Evolutionary conservation across 345 rosid species (phyloP), one percentile per base, ranked within the genome.

Genomic region (Acer negundo): DNA sequence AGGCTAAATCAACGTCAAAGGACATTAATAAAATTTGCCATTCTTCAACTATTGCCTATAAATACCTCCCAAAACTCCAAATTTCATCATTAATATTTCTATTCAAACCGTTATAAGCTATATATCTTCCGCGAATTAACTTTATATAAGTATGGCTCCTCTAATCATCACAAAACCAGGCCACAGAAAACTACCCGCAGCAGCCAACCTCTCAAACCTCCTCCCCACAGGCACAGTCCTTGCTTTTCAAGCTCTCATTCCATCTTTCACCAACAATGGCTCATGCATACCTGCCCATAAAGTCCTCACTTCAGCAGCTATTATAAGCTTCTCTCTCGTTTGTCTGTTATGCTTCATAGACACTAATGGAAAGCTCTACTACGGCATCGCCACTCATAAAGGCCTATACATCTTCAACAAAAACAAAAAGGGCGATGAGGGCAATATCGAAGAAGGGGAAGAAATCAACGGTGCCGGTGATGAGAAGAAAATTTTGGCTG

Each of bases 211-310:
- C 1, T 91, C 90, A 55, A 86, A 84, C 81, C 82, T 90, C 28
- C 76, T 87, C 2, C 93, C 92, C 9, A 88, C 91, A 7, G 88
- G 91, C 65, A 87, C 91, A 0, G 89, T 85, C 38, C 89, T 88
- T 28, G 73, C 83, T 3, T 88, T 82, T 78, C 83, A 88, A 79
- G 66, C 84, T 7, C 73, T 90, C 19, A 6, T 68, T 15, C 92
- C 93, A 3, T 77, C 86, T 2, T 88, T 88, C 85, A 81, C 96
- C 38, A 86, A 84, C 75, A 70, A 81, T 1, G 92, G 92, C 26
- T 44, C 46, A 0, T 90, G 90, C 65, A 28, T 35, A 6, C 46
- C 49, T 12, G 65, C 80, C 5, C 86, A 81, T 76, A 78, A 77
- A 73, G 75, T 71, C 87, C 86, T 88, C 13, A 80, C 91, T 5